These are phyloP conservation scores for Croton laevigatus DNA, from an alignment of 441 rosid species.

Conservation along the genomic window DNA sequence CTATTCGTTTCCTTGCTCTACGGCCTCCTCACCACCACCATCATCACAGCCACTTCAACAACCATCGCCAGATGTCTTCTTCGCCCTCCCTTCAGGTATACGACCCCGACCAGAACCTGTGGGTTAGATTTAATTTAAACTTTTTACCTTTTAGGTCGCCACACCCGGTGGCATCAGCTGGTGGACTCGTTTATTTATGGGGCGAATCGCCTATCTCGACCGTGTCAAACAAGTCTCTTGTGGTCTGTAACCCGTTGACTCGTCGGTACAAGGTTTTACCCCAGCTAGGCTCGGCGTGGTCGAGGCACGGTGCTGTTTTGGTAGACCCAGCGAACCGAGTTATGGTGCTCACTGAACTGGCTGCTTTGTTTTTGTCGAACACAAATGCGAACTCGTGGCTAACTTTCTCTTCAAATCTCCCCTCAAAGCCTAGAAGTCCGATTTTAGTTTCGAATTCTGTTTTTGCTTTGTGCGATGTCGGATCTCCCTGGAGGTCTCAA, in stretches of 20 bases:
- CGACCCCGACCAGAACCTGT: conserved; percentile 53
- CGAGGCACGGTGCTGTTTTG: conserved; percentile 71
- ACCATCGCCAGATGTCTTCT: conserved; percentile 11
- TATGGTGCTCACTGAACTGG: conserved; percentile 74
- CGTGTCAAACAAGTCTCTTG: conserved; percentile 59
- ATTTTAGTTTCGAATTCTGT: conserved; percentile 55
- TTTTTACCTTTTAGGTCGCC: conserved; percentile 71
- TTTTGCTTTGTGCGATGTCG: conserved; percentile 76
- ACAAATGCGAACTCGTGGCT: conserved; percentile 45
- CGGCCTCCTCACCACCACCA: conserved; percentile 65
- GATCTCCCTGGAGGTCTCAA: conserved; percentile 85
- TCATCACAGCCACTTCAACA: conserved; percentile 31
- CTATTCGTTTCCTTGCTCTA: conserved; percentile 57
- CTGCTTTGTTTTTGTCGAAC: conserved; percentile 56
- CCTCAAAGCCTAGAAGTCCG: conserved; percentile 84
- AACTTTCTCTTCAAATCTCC: conserved; percentile 74
- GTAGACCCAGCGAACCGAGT: conserved; percentile 63
- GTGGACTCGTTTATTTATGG: conserved; percentile 73
- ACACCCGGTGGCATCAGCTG: conserved; percentile 66
- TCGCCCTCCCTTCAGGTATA: conserved; percentile 51
- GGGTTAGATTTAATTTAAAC: conserved; percentile 60
- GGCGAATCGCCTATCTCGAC: conserved; percentile 44
- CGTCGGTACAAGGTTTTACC: conserved; percentile 65
- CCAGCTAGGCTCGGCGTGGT: conserved; percentile 90
- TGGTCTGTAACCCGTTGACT: conserved; percentile 76